phyloP scores from a whole-genome alignment of 179 eudicot genomes.

The Beta macrorhiza region DNA sequence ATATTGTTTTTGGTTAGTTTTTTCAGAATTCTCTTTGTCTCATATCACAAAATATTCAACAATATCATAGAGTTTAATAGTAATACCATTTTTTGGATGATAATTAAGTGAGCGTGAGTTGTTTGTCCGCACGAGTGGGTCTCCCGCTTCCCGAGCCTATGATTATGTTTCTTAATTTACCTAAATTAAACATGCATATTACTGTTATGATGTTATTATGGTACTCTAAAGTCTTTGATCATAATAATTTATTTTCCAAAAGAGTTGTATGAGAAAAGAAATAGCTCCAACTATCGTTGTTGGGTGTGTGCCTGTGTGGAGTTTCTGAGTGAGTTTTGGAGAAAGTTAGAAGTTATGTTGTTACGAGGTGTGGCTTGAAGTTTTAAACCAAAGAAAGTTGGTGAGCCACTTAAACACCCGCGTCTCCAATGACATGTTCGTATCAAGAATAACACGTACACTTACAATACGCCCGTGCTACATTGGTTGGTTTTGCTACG shows the following conservation, averaged over 20 bases:
- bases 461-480: no score
- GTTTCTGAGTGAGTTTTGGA: no score
- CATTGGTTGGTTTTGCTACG: no score
- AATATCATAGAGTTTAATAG: slow-evolving; percentile 11
- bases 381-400: no score
- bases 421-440: no score
- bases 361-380: no score
- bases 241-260: background rate
- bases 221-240: background rate
- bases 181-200: slow-evolving; percentile 20
- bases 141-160: slow-evolving; percentile 37
- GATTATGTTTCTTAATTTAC: slow-evolving; percentile 24
- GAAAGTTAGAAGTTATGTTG: no score
- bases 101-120: slow-evolving; percentile 52
- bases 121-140: slow-evolving; percentile 63
- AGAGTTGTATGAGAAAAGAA: background rate
- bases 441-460: no score
- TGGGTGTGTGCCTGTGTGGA: no score
- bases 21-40: slow-evolving; percentile 14
- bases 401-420: no score
- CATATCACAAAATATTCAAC: slow-evolving; percentile 3
- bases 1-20: no score
- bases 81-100: slow-evolving; percentile 18
- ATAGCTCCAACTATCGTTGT: no score
- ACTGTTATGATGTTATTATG: background rate